Evolutionary conservation across 2,329 filamentous ascomycete genomes (phyloP).

Genomic region (Botryotinia narcissicola): DNA sequence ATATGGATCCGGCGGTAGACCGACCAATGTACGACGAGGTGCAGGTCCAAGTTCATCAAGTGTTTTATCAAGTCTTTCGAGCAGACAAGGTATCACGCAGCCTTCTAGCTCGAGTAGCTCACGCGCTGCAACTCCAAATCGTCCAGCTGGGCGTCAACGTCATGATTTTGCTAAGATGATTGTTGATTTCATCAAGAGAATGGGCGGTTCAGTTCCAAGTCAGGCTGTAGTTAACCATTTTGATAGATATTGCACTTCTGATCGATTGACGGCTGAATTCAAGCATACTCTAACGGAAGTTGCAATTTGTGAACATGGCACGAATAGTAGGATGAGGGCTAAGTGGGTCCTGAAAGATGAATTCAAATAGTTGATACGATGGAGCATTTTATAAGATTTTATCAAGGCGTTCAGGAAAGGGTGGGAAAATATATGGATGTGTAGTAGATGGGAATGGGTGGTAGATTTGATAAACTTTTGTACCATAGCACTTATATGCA

Average conservation of each 20-base stretch:
- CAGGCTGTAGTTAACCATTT: slow-evolving; percentile 91
- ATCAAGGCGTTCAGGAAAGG: neutral
- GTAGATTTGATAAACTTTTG: neutral
- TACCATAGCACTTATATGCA: neutral
- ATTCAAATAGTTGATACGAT: slow-evolving; percentile 31
- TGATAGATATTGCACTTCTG: slow-evolving; percentile 70
- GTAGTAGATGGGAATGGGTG: neutral
- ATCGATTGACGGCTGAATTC: slow-evolving; percentile 72
- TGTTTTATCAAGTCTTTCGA: slow-evolving; percentile 56
- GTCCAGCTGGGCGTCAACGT: slow-evolving; percentile 41
- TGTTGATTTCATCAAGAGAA: slow-evolving; percentile 71
- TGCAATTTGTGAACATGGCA: slow-evolving; percentile 59
- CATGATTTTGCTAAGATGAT: slow-evolving; percentile 71
- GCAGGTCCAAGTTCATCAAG: slow-evolving; percentile 53
- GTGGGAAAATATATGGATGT: neutral
- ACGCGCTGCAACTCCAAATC: slow-evolving; percentile 47
- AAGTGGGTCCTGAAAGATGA: slow-evolving; percentile 39
- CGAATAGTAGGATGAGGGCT: slow-evolving; percentile 35
- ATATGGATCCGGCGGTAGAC: slow-evolving; percentile 73
- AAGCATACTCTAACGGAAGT: slow-evolving; percentile 76
- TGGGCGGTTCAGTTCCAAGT: slow-evolving; percentile 75
- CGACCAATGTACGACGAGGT: slow-evolving; percentile 47
- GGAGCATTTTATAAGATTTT: neutral
- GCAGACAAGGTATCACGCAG: slow-evolving; percentile 47
- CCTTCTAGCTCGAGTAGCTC: slow-evolving; percentile 46